Conservation (phyloP, 176 grass and related monocot species). For the Miscanthus lutarioriparius region DNA sequence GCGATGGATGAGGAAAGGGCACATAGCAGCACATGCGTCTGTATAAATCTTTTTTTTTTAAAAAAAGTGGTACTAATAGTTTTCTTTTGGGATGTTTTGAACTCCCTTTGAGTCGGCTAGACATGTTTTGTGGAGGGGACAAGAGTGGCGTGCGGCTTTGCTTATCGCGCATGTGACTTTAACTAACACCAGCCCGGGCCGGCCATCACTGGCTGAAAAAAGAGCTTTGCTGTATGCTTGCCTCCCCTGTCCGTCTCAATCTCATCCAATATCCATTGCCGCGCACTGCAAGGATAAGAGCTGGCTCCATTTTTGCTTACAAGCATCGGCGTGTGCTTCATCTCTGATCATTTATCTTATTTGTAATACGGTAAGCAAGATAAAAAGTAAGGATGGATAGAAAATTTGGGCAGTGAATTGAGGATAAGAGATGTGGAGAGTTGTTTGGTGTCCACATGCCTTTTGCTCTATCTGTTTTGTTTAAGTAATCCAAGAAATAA, state of each 20-base stretch:
- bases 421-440: neutral
- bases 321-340: neutral
- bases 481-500: too few relatives aligned
- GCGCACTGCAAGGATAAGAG: conserved; percentile 4
- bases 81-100: neutral
- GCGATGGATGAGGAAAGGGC: neutral
- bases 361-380: neutral
- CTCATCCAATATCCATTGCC: neutral
- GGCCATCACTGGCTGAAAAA: conserved; percentile 28
- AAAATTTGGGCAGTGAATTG: neutral
- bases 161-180: conserved; percentile 27
- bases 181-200: conserved; percentile 12
- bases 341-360: neutral
- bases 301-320: neutral
- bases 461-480: too few relatives aligned
- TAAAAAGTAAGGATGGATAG: neutral
- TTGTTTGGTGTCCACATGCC: neutral
- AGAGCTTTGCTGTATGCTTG: conserved; percentile 10
- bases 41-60: neutral
- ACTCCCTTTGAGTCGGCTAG: neutral
- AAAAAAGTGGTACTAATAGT: neutral
- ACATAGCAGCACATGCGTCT: neutral
- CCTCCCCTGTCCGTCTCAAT: neutral
- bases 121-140: conserved; percentile 12
- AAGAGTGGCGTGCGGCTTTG: conserved; percentile 45